A percentile compares a stretch with the other conserved stretches of the same genome.
These are phyloP conservation scores for Magnolia officinalis DNA, from an alignment of 164 flowering plant species.

Conservation along the genomic window DNA sequence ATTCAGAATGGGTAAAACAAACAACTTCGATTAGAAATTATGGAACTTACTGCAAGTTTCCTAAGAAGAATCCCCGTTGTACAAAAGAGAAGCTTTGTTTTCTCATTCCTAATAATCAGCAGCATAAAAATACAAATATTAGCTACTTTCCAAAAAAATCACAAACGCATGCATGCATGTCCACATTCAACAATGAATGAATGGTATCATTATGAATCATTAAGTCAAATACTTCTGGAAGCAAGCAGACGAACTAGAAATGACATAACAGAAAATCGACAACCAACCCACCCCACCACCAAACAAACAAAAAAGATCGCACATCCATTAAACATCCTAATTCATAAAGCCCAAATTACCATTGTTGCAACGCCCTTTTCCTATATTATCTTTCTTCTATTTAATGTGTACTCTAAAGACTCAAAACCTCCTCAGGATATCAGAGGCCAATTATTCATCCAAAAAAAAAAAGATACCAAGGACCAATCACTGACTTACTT, in stretches of 20 bases:
- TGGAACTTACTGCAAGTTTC: slow-evolving; percentile 56
- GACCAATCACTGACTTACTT: neutral
- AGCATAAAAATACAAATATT: neutral
- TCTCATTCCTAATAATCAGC: slow-evolving; percentile 51
- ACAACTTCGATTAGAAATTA: neutral
- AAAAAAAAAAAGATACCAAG: too few species aligned
- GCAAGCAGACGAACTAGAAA: neutral
- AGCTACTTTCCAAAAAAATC: neutral
- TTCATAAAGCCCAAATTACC: neutral
- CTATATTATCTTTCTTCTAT: neutral
- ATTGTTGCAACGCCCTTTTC: neutral
- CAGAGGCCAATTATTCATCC: too few species aligned
- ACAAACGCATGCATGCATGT: neutral
- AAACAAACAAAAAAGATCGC: too few species aligned
- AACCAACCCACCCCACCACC: neutral
- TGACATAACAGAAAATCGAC: neutral
- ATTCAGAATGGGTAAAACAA: neutral
- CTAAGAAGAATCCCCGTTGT: slow-evolving; percentile 93
- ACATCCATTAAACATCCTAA: neutral
- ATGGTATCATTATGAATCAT: neutral
- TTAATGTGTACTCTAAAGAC: too few species aligned
- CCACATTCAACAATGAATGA: neutral
- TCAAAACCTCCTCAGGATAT: neutral
- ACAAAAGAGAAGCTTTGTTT: slow-evolving; percentile 88
- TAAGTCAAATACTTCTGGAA: neutral